Evolutionary conservation across 257 asterid genomes (phyloP).

Genomic region (Anisodus tanguticus): DNA sequence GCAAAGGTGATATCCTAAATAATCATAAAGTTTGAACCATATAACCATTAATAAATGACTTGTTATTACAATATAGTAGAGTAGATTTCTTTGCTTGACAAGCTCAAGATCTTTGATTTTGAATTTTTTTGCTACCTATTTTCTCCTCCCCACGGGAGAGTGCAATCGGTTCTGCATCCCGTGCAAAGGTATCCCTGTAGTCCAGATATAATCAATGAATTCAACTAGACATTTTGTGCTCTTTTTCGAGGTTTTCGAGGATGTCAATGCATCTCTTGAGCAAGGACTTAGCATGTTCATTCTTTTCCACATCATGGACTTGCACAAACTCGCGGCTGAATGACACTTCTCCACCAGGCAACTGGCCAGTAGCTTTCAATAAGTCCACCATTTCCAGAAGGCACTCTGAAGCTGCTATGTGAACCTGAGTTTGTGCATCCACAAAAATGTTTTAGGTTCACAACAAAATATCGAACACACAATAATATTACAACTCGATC

Average conservation of each 20-base stretch:
- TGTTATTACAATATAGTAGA: not conserved
- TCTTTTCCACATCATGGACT: conserved; percentile 66
- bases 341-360: conserved; percentile 44
- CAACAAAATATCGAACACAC: not conserved
- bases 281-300: conserved; percentile 78
- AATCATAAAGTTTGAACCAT: not conserved
- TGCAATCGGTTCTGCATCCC: not conserved
- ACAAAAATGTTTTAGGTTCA: conserved; percentile 1
- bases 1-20: not conserved
- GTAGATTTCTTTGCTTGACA: not conserved
- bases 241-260: conserved; percentile 50
- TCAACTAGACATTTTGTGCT: conserved; percentile 23
- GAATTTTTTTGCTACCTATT: not conserved
- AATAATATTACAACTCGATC: not conserved
- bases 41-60: not conserved
- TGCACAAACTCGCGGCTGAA: conserved; percentile 66
- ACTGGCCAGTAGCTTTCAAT: conserved; percentile 43
- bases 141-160: not conserved
- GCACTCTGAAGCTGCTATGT: conserved; percentile 82
- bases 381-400: conserved; percentile 62
- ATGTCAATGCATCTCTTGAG: conserved; percentile 68
- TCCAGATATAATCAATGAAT: conserved; percentile 9
- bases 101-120: not conserved
- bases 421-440: conserved; percentile 64
- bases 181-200: not conserved